These are phyloP conservation scores for Dentipellis fragilis DNA, from an alignment of 768 basidiomycete species.

Conservation along the genomic window DNA sequence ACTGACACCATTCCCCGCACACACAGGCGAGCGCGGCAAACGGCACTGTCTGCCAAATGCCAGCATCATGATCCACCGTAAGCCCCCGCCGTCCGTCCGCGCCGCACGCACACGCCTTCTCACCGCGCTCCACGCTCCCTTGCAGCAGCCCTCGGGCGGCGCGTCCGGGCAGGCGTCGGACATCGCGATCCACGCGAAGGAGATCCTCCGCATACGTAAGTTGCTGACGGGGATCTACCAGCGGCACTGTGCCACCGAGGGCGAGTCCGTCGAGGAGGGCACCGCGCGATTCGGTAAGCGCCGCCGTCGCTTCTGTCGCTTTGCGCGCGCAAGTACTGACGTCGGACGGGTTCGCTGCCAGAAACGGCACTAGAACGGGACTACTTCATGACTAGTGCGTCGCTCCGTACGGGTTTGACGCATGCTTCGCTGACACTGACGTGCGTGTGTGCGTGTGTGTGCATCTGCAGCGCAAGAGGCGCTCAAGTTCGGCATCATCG, in stretches of 20 bases:
- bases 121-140: neutral
- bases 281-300: slow-evolving; percentile 71
- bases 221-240: slow-evolving; percentile 84
- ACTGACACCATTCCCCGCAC: neutral
- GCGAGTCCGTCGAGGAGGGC: slow-evolving; percentile 55
- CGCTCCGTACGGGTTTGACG: slow-evolving; percentile 10
- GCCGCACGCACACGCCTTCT: neutral
- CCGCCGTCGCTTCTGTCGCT: slow-evolving; percentile 4
- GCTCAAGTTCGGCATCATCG: slow-evolving; percentile 84
- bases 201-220: slow-evolving; percentile 84
- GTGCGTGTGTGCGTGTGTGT: neutral
- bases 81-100: slow-evolving; percentile 15
- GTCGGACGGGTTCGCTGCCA: slow-evolving; percentile 22
- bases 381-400: slow-evolving; percentile 86
- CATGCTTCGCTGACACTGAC: slow-evolving; percentile 10
- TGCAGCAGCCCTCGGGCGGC: slow-evolving; percentile 90
- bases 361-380: slow-evolving; percentile 88
- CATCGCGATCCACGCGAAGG: slow-evolving; percentile 95
- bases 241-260: slow-evolving; percentile 63
- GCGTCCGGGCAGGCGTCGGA: slow-evolving; percentile 93
- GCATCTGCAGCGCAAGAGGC: slow-evolving; percentile 66
- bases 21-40: slow-evolving; percentile 70
- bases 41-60: slow-evolving; percentile 88
- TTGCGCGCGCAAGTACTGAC: slow-evolving; percentile 15
- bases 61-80: slow-evolving; percentile 98